A percentile compares a stretch with the other conserved stretches of the same genome.
These are phyloP conservation scores for Hymenoscyphus salicellus DNA, from an alignment of 2,329 filamentous ascomycete genomes.

Conservation along the genomic window DNA sequence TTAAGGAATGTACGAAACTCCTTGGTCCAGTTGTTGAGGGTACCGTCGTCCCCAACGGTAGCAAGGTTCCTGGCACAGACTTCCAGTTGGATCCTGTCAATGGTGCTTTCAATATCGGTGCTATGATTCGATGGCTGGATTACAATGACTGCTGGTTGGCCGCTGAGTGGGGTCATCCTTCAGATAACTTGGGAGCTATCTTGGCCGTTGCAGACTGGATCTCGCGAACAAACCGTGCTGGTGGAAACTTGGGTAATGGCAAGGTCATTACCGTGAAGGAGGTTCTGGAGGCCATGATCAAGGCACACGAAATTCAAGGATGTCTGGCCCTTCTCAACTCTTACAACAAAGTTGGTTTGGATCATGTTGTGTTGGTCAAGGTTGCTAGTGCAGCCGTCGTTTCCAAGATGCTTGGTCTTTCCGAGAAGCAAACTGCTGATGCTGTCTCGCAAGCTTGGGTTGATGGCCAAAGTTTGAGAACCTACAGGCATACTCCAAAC, in stretches of 20 bases:
- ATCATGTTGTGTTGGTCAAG: slow-evolving; percentile 98
- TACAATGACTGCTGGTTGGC: slow-evolving; percentile 99
- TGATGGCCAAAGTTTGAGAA: slow-evolving; percentile 91
- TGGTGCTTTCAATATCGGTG: slow-evolving; percentile 97
- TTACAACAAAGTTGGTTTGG: slow-evolving; percentile 96
- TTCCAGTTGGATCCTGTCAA: slow-evolving; percentile 95
- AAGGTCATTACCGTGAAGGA: slow-evolving; percentile 87
- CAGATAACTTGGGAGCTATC: slow-evolving; percentile 96
- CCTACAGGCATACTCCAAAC: slow-evolving; percentile 96
- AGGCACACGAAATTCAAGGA: slow-evolving; percentile 98
- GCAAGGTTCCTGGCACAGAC: slow-evolving; percentile 84
- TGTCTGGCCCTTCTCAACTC: slow-evolving; percentile 96
- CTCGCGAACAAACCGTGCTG: slow-evolving; percentile 78
- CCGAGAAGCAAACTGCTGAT: slow-evolving; percentile 86
- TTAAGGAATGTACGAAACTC: slow-evolving; percentile 93
- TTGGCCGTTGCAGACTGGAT: slow-evolving; percentile 97
- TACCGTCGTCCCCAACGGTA: slow-evolving; percentile 86
- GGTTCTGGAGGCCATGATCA: slow-evolving; percentile 96
- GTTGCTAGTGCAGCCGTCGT: slow-evolving; percentile 92
- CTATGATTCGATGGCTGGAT: slow-evolving; percentile 98
- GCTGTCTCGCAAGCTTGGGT: slow-evolving; percentile 97
- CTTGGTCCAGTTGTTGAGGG: slow-evolving; percentile 89
- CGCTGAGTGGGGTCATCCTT: slow-evolving; percentile 98
- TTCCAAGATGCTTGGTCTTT: slow-evolving; percentile 89
- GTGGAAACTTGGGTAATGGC: slow-evolving; percentile 77